phyloP scores from a whole-genome alignment of 345 rosid genomes.

The Heritiera fomes region DNA sequence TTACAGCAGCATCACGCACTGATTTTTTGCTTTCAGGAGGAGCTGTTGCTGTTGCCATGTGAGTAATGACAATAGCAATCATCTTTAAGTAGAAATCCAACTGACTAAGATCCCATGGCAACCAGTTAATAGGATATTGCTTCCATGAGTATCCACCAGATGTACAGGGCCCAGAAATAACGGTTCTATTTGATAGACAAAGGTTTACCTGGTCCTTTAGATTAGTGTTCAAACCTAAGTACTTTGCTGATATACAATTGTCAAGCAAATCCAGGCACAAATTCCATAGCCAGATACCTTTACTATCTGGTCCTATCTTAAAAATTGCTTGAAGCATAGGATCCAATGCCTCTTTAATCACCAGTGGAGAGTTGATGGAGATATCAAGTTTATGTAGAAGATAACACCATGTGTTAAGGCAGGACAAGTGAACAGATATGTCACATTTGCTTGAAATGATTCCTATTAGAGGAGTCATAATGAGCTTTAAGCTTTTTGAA shows the following conservation, averaged over 20 bases:
- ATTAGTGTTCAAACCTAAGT: slow-evolving; percentile 24
- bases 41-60: slow-evolving; percentile 20
- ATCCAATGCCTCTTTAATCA: slow-evolving; percentile 39
- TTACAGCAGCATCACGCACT: slow-evolving; percentile 41
- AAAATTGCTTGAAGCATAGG: slow-evolving; percentile 53
- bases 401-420: slow-evolving; percentile 57
- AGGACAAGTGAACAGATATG: slow-evolving; percentile 41
- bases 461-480: slow-evolving; percentile 55
- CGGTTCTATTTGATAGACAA: slow-evolving; percentile 22
- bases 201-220: slow-evolving; percentile 22
- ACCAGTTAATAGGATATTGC: slow-evolving; percentile 51
- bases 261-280: slow-evolving; percentile 47
- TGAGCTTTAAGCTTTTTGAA: slow-evolving; percentile 48
- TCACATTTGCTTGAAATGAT: slow-evolving; percentile 46
- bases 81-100: slow-evolving; percentile 38
- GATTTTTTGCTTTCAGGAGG: slow-evolving; percentile 31
- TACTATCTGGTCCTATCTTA: slow-evolving; percentile 31
- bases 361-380: slow-evolving; percentile 34
- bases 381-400: slow-evolving; percentile 54
- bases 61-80: slow-evolving; percentile 32
- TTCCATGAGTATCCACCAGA: slow-evolving; percentile 30
- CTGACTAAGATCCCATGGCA: slow-evolving; percentile 43
- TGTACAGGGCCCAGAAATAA: slow-evolving; percentile 25
- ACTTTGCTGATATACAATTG: slow-evolving; percentile 38
- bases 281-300: slow-evolving; percentile 42